Percentiles rank a stretch among this genome's conserved stretches.
Evolutionary conservation across 2,329 filamentous ascomycete species (phyloP).

Genomic region (Microsporum audouinii): DNA sequence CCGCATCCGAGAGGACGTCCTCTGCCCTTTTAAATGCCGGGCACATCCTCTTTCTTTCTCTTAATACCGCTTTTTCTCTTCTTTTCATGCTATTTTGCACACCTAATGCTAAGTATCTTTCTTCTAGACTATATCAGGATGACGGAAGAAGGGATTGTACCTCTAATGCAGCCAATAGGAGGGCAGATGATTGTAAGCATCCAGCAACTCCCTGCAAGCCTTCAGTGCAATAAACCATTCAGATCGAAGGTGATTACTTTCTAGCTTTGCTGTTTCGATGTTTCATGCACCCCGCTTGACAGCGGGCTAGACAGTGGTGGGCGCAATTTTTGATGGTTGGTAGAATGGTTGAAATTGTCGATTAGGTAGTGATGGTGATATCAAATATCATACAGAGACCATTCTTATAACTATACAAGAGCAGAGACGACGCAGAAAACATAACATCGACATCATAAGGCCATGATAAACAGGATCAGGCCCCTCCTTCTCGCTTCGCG

Average conservation of each 20-base stretch:
- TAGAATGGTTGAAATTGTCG: too few relatives aligned
- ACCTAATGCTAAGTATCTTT: neutral
- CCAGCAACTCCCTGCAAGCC: neutral
- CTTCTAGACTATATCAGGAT: neutral
- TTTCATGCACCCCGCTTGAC: too few relatives aligned
- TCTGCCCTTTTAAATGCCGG: neutral
- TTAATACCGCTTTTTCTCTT: neutral
- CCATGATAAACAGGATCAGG: constrained; percentile 10
- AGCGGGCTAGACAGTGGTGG: neutral
- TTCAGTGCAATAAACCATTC: neutral
- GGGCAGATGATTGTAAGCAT: neutral
- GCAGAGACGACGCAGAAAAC: too few relatives aligned
- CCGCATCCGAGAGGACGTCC: neutral
- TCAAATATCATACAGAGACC: too few relatives aligned
- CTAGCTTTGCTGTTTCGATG: neutral
- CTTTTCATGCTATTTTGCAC: neutral
- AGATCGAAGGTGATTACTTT: neutral
- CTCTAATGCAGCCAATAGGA: neutral
- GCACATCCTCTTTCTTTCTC: neutral
- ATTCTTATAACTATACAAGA: too few relatives aligned
- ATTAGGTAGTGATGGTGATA: too few relatives aligned
- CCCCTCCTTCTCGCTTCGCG: constrained; percentile 35
- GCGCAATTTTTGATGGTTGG: neutral
- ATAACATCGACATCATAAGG: too few relatives aligned
- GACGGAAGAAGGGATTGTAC: neutral